Evolutionary conservation across 768 basidiomycete genomes (phyloP).

Genomic region (Macrolepiota dolichaula): DNA sequence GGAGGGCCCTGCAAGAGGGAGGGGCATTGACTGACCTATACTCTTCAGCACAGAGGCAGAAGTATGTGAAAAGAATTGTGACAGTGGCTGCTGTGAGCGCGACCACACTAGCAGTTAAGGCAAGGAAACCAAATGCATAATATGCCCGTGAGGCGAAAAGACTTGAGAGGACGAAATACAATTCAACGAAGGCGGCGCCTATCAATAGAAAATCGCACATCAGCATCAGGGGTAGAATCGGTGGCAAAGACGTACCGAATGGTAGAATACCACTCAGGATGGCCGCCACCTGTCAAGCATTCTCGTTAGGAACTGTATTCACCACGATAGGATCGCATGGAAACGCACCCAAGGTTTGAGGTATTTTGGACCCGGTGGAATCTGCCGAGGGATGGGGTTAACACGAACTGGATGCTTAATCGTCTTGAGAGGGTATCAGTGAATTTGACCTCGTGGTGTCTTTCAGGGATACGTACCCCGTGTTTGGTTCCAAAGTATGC

Average conservation of each 20-base stretch:
- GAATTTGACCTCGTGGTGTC: background rate
- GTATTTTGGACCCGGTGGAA: slow-evolving; percentile 85
- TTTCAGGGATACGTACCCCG: slow-evolving; percentile 53
- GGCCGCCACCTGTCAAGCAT: slow-evolving; percentile 49
- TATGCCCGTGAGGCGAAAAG: slow-evolving; percentile 90
- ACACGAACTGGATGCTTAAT: slow-evolving; percentile 84
- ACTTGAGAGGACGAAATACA: slow-evolving; percentile 89
- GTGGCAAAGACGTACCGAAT: slow-evolving; percentile 53
- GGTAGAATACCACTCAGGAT: slow-evolving; percentile 90
- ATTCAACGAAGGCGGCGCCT: slow-evolving; percentile 94
- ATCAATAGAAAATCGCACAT: background rate
- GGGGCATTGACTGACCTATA: slow-evolving; percentile 56
- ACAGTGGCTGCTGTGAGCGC: slow-evolving; percentile 88
- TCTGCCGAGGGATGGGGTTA: slow-evolving; percentile 94
- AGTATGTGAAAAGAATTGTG: slow-evolving; percentile 86
- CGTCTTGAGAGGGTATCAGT: slow-evolving; percentile 37
- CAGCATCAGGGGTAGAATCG: background rate
- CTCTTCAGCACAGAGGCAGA: slow-evolving; percentile 90
- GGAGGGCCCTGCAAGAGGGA: background rate
- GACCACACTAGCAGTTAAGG: slow-evolving; percentile 81
- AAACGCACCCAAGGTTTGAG: slow-evolving; percentile 70
- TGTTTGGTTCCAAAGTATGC: slow-evolving; percentile 84
- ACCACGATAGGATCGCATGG: background rate
- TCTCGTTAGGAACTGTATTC: slow-evolving; percentile 2
- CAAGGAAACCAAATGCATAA: slow-evolving; percentile 95